phyloP scores from a whole-genome alignment of 1,284 basidiomycete genomes.

The Heimioporus retisporus region DNA sequence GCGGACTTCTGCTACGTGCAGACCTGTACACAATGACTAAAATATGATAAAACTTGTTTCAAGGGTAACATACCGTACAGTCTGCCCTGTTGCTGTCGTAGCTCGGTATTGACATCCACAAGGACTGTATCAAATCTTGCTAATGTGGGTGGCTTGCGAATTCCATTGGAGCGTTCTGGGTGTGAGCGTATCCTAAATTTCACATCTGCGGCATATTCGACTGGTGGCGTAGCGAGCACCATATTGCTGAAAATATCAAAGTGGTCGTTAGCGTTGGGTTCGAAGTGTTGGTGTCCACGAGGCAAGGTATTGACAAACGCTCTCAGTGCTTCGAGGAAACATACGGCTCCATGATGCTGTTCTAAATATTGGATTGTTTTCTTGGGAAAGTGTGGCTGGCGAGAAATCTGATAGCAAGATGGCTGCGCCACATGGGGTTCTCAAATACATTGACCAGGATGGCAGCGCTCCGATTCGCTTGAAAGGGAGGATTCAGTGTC shows the following conservation, averaged over 20 bases:
- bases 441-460: no score
- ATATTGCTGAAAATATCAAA: constrained; percentile 11
- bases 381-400: background rate
- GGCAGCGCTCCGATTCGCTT: no score
- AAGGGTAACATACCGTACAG: background rate
- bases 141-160: background rate
- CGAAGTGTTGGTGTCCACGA: background rate
- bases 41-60: background rate
- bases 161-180: background rate
- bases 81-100: background rate
- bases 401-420: background rate
- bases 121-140: background rate
- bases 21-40: constrained; percentile 1
- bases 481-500: no score
- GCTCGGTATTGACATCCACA: background rate
- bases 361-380: constrained; percentile 9
- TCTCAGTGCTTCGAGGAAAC: constrained; percentile 4
- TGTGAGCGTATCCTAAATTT: background rate
- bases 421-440: no score
- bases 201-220: background rate
- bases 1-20: constrained; percentile 10
- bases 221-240: background rate
- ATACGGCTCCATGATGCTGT: background rate
- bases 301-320: background rate
- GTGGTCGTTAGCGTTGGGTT: background rate